These are phyloP conservation scores for Aulographum hederae DNA, from an alignment of 2,329 filamentous ascomycete genomes.

Conservation along the genomic window DNA sequence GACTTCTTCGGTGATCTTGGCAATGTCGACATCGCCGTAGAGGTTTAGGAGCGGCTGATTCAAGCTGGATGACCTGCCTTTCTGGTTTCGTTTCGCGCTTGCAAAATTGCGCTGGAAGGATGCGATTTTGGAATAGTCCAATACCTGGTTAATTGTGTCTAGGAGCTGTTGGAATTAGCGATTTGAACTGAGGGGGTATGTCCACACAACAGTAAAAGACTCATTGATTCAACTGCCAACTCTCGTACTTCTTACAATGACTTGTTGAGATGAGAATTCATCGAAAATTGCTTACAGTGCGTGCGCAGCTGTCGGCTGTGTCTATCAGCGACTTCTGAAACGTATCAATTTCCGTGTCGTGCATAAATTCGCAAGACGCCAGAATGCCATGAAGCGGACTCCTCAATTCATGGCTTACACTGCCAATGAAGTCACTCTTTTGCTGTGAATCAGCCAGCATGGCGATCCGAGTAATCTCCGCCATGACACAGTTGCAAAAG, in stretches of 20 bases:
- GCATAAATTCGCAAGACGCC: slow-evolving; percentile 7
- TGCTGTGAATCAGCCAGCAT: slow-evolving; percentile 22
- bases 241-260: too few species aligned
- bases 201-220: too few species aligned
- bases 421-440: slow-evolving; percentile 23
- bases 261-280: too few species aligned
- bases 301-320: slow-evolving; percentile 21
- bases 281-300: too few species aligned
- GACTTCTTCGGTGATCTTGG: slow-evolving; percentile 3
- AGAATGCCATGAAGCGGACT: slow-evolving; percentile 12
- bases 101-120: slow-evolving; percentile 21
- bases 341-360: slow-evolving; percentile 14
- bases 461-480: slow-evolving; percentile 35
- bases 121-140: slow-evolving; percentile 13
- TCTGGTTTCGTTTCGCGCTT: slow-evolving; percentile 2
- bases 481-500: slow-evolving; percentile 37
- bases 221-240: too few species aligned
- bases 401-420: slow-evolving; percentile 20
- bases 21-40: slow-evolving; percentile 8
- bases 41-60: slow-evolving; percentile 11
- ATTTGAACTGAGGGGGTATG: too few species aligned
- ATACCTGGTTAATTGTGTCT: slow-evolving; percentile 21
- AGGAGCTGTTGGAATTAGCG: too few species aligned
- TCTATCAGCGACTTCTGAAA: slow-evolving; percentile 6
- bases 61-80: slow-evolving; percentile 17